Conservation (phyloP, 2,329 filamentous ascomycete genomes). For the Fusarium algeriense region DNA sequence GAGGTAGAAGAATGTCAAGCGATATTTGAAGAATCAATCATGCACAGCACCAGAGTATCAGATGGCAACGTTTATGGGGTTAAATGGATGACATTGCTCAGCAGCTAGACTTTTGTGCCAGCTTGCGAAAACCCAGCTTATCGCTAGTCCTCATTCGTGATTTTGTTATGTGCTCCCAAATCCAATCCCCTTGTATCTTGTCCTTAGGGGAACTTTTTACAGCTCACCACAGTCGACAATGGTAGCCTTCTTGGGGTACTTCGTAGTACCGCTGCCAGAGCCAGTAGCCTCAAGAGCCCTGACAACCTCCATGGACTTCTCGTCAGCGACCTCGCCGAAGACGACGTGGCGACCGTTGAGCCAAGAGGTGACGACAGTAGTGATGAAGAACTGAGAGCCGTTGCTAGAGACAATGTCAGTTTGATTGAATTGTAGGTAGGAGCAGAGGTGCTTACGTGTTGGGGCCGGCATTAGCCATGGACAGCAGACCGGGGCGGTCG, state of each 20-base stretch:
- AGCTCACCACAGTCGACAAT: constrained; percentile 67
- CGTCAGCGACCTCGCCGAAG: constrained; percentile 78
- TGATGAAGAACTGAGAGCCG: constrained; percentile 98
- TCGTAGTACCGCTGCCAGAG: constrained; percentile 65
- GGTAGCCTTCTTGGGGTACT: constrained; percentile 71
- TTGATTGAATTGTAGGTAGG: not conserved
- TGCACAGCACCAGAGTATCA: not conserved
- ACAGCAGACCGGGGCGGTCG: constrained; percentile 80
- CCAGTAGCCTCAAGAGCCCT: constrained; percentile 72
- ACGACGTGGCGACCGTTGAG: constrained; percentile 87
- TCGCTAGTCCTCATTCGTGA: constrained; percentile 37
- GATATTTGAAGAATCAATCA: constrained; percentile 1
- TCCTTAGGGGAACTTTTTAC: constrained; percentile 51
- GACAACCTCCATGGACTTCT: constrained; percentile 64
- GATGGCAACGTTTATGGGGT: constrained; percentile 11
- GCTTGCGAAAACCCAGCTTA: constrained; percentile 34
- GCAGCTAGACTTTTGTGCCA: constrained; percentile 31
- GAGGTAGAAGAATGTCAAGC: constrained; percentile 2
- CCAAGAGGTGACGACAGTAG: constrained; percentile 90
- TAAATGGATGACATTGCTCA: constrained; percentile 40
- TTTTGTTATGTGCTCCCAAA: constrained; percentile 37
- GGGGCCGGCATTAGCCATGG: constrained; percentile 95
- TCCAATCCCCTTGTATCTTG: constrained; percentile 23
- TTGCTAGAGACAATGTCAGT: constrained; percentile 72
- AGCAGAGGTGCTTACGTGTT: constrained; percentile 77